Evolutionary conservation across 2,329 filamentous ascomycete species (phyloP).

Genomic region (Ustulina deusta): DNA sequence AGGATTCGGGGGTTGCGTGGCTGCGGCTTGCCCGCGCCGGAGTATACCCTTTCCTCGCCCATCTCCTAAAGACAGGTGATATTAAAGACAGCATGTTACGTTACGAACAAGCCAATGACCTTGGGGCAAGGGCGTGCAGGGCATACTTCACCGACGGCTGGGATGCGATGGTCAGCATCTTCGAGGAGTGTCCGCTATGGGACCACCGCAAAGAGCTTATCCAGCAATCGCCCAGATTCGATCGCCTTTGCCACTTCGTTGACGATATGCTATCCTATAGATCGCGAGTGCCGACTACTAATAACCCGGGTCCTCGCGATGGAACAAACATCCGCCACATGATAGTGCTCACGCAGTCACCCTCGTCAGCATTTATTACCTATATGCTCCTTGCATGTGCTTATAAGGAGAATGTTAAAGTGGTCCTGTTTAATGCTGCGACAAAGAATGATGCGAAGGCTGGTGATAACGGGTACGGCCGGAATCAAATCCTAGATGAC

Average conservation of each 20-base stretch:
- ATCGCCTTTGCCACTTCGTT: conserved; percentile 14
- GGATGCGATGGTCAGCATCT: neutral
- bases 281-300: neutral
- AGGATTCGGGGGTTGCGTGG: neutral
- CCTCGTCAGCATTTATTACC: conserved; percentile 13
- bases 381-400: too few species aligned
- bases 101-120: neutral
- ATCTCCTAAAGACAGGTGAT: conserved; percentile 7
- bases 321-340: conserved; percentile 22
- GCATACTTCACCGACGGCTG: conserved; percentile 12
- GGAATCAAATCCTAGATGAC: too few species aligned
- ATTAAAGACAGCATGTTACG: too few species aligned
- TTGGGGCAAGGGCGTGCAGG: neutral
- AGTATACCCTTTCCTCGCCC: conserved; percentile 18
- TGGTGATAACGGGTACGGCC: too few species aligned
- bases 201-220: conserved; percentile 1
- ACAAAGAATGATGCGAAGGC: too few species aligned
- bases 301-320: conserved; percentile 17
- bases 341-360: conserved; percentile 22
- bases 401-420: too few species aligned
- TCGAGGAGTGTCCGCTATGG: conserved; percentile 11
- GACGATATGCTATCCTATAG: conserved; percentile 23
- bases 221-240: conserved; percentile 12
- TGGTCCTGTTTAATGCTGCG: too few species aligned
- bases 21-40: neutral